Percentiles rank a stretch among this genome's conserved stretches.
phyloP scores from a whole-genome alignment of 1,284 basidiomycete species.

The Ustilago nuda region DNA sequence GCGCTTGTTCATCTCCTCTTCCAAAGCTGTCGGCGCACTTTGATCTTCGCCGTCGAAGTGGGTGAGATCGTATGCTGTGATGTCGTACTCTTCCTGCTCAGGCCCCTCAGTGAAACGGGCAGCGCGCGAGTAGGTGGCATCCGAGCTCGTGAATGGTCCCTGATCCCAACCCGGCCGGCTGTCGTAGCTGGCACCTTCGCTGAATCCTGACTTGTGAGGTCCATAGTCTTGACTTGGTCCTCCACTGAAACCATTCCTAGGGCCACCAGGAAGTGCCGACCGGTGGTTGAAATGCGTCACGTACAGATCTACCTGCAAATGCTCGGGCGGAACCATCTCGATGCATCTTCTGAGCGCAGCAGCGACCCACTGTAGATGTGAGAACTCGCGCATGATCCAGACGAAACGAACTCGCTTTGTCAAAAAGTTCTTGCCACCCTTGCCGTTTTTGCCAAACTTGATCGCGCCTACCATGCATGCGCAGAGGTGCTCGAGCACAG shows the following conservation, averaged over 20 bases:
- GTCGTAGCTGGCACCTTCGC: slow-evolving; percentile 14
- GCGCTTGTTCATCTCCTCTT: slow-evolving; percentile 75
- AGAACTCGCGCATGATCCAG: slow-evolving; percentile 85
- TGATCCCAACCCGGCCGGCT: slow-evolving; percentile 8
- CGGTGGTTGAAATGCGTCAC: slow-evolving; percentile 71
- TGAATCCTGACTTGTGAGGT: slow-evolving; percentile 14
- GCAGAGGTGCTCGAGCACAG: slow-evolving; percentile 79
- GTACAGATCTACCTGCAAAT: slow-evolving; percentile 82
- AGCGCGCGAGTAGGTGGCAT: slow-evolving; percentile 19
- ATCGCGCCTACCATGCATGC: slow-evolving; percentile 73
- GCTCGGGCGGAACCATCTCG: slow-evolving; percentile 74
- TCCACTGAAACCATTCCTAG: slow-evolving; percentile 10
- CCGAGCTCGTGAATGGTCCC: slow-evolving; percentile 14
- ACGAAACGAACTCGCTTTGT: slow-evolving; percentile 80
- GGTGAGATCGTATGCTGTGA: slow-evolving; percentile 78
- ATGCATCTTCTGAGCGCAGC: slow-evolving; percentile 78
- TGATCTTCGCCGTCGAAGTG: slow-evolving; percentile 85
- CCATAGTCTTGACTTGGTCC: slow-evolving; percentile 18
- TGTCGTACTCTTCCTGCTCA: slow-evolving; percentile 71
- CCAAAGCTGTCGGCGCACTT: slow-evolving; percentile 74
- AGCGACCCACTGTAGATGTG: slow-evolving; percentile 85
- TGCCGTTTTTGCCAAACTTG: slow-evolving; percentile 51
- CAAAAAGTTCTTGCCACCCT: slow-evolving; percentile 71
- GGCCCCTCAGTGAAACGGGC: slow-evolving; percentile 68
- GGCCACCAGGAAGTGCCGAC: slow-evolving; percentile 26